Evolutionary conservation across 305 asterid genomes (phyloP).

Genomic region (Fraxinus dipetala): DNA sequence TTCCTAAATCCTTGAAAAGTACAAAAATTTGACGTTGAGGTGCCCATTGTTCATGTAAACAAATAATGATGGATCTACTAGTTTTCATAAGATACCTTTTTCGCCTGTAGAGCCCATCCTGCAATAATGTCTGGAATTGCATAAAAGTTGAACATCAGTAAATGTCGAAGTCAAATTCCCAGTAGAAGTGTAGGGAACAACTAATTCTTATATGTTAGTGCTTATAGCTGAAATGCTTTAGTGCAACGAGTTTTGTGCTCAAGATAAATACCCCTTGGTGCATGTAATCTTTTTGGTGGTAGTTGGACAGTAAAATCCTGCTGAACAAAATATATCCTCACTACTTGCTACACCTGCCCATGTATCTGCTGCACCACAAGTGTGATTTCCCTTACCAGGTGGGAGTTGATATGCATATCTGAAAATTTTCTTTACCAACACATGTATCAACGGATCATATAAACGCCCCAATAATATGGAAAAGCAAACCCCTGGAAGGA

Average conservation of each 20-base stretch:
- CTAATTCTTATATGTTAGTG: slow-evolving; percentile 4
- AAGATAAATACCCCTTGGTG: slow-evolving; percentile 59
- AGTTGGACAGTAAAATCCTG: slow-evolving; percentile 89
- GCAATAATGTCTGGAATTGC: slow-evolving; percentile 85
- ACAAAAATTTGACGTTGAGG: neutral
- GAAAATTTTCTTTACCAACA: slow-evolving; percentile 39
- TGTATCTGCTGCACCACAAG: slow-evolving; percentile 88
- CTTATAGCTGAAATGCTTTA: slow-evolving; percentile 18
- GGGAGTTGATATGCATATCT: slow-evolving; percentile 84
- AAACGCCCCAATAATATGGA: slow-evolving; percentile 12
- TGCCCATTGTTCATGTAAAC: neutral
- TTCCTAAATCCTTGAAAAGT: neutral
- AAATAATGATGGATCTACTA: slow-evolving; percentile 10
- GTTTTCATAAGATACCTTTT: slow-evolving; percentile 44
- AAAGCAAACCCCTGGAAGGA: slow-evolving; percentile 24
- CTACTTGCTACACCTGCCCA: slow-evolving; percentile 80
- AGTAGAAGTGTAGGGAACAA: slow-evolving; percentile 19
- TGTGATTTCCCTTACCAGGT: slow-evolving; percentile 73
- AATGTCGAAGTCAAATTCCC: slow-evolving; percentile 17
- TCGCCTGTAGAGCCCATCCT: slow-evolving; percentile 75
- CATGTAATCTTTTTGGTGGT: slow-evolving; percentile 64
- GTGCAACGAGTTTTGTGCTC: slow-evolving; percentile 14
- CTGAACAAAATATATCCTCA: slow-evolving; percentile 76
- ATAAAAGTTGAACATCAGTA: slow-evolving; percentile 27
- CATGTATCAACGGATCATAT: slow-evolving; percentile 35